Conservation (phyloP, 768 basidiomycete genomes). For the Gloeopeniophorella convolvens region DNA sequence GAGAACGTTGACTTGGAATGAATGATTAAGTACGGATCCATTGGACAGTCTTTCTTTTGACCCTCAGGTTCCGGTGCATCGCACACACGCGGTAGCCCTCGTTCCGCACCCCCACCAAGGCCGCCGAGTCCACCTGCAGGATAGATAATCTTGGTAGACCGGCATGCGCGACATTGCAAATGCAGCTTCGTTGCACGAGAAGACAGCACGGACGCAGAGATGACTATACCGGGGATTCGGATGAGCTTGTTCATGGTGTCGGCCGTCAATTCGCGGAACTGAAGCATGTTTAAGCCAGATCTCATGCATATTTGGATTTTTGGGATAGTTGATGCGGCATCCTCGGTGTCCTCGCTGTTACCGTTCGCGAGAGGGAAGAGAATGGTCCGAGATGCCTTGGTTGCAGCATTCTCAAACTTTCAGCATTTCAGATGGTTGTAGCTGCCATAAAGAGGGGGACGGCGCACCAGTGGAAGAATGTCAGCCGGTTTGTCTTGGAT, state of each 20-base stretch:
- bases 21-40: conserved; percentile 93
- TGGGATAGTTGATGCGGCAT: conserved; percentile 44
- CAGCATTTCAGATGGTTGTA: background rate
- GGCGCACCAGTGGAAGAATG: conserved; percentile 73
- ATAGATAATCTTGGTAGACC: conserved; percentile 69
- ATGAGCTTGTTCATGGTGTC: conserved; percentile 95
- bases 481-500: conserved; percentile 89
- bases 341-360: conserved; percentile 39
- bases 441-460: background rate
- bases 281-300: conserved; percentile 88
- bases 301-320: conserved; percentile 83
- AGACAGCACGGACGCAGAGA: conserved; percentile 90
- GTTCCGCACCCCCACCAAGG: conserved; percentile 78
- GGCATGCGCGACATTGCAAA: conserved; percentile 89
- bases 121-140: conserved; percentile 79
- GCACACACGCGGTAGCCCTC: conserved; percentile 81
- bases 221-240: conserved; percentile 95
- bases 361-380: conserved; percentile 70
- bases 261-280: conserved; percentile 91
- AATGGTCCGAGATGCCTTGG: conserved; percentile 76
- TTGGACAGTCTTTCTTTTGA: conserved; percentile 90
- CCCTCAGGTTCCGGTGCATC: conserved; percentile 74
- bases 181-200: conserved; percentile 90
- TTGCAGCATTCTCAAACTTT: conserved; percentile 89
- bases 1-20: conserved; percentile 93